Conservation (phyloP, 768 basidiomycete species). For the Vararia minispora region DNA sequence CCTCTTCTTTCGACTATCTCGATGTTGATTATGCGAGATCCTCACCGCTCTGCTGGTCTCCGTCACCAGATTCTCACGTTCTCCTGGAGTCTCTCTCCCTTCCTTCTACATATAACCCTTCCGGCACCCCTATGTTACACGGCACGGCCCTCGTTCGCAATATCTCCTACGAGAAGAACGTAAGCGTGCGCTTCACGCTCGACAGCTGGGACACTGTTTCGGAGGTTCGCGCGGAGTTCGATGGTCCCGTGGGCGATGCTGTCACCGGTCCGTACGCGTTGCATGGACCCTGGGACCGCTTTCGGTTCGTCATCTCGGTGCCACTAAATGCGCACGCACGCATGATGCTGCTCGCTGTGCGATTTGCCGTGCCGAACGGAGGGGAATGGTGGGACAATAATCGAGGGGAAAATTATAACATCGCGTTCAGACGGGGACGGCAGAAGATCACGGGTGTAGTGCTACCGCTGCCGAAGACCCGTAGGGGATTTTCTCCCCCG, state of each 20-base stretch:
- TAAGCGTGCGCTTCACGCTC: conserved; percentile 36
- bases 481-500: no score
- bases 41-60: not conserved
- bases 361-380: not conserved
- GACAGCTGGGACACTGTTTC: conserved; percentile 42
- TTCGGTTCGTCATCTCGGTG: conserved; percentile 5
- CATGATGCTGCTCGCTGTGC: conserved; percentile 1
- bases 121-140: conserved; percentile 16
- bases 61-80: not conserved
- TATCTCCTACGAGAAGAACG: conserved; percentile 35
- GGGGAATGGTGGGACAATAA: conserved; percentile 12
- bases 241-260: no score
- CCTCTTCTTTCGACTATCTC: not conserved
- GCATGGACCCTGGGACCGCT: conserved; percentile 3
- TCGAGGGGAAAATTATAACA: not conserved
- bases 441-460: no score
- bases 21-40: conserved; percentile 1
- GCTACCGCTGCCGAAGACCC: no score
- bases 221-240: conserved; percentile 23
- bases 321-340: not conserved
- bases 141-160: conserved; percentile 35
- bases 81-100: conserved; percentile 3
- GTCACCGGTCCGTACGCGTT: not conserved
- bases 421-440: no score
- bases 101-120: no score